Percentiles rank a stretch among this genome's conserved stretches.
phyloP scores from a whole-genome alignment of 2,329 filamentous ascomycete species.

The Neocatenulostroma microsporum region DNA sequence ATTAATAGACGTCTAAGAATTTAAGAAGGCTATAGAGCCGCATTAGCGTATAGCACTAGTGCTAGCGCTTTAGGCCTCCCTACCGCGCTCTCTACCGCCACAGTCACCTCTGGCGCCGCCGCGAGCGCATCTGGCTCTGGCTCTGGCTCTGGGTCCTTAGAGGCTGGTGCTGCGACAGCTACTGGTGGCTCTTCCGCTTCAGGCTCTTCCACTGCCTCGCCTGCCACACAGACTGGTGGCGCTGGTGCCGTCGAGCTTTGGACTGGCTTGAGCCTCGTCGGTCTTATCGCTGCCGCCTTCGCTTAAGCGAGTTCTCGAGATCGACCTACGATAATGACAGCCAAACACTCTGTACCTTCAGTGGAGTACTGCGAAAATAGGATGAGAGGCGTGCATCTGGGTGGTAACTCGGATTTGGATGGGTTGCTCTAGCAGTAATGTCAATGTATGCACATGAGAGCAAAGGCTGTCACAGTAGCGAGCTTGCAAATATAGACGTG shows the following conservation, averaged over 20 bases:
- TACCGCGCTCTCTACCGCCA: background rate
- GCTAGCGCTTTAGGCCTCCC: background rate
- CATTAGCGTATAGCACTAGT: background rate
- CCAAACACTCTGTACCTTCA: too few species aligned
- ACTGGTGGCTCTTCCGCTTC: conserved; percentile 9
- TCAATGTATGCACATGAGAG: too few species aligned
- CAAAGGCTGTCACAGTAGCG: too few species aligned
- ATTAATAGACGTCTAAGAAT: too few species aligned
- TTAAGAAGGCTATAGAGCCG: too few species aligned
- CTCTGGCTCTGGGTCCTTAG: conserved; percentile 10
- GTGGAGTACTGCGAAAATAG: background rate
- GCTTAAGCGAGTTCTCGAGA: conserved; percentile 10
- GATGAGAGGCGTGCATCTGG: background rate
- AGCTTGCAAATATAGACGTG: too few species aligned
- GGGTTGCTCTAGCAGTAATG: too few species aligned
- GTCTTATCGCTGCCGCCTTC: conserved; percentile 13
- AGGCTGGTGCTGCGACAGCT: conserved; percentile 10
- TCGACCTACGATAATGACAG: background rate
- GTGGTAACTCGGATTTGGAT: too few species aligned
- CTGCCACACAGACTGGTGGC: conserved; percentile 10
- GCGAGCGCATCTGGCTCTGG: background rate
- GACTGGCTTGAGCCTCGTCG: conserved; percentile 11
- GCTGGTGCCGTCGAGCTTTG: background rate
- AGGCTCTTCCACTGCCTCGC: conserved; percentile 4
- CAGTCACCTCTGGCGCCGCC: background rate